Conservation (phyloP, 129 eudicot genomes). For the Deinandra increscens region DNA sequence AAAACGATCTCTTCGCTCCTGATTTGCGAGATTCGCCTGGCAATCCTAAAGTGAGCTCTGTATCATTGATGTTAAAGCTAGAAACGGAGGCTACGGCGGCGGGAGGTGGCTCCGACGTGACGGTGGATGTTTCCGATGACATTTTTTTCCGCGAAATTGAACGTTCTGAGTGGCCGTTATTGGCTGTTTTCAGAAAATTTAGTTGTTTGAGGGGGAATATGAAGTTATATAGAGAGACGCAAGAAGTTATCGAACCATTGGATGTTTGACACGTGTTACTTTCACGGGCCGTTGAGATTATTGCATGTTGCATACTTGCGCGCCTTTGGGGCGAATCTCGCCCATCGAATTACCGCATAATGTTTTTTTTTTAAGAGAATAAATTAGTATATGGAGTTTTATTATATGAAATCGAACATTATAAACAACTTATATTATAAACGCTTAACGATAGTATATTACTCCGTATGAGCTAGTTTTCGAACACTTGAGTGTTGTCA, state of each 20-base stretch:
- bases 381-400: too few species aligned
- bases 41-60: conserved; percentile 74
- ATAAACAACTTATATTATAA: too few species aligned
- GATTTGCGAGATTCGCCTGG: conserved; percentile 56
- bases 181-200: conserved; percentile 20
- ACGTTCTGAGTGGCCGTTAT: conserved; percentile 7
- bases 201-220: conserved; percentile 11
- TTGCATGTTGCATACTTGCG: too few species aligned
- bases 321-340: too few species aligned
- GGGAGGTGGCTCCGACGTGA: conserved; percentile 35
- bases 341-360: too few species aligned
- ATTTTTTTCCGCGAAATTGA: conserved; percentile 17
- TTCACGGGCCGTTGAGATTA: too few species aligned
- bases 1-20: conserved; percentile 48
- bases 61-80: conserved; percentile 43
- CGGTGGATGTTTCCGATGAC: conserved; percentile 23
- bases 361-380: too few species aligned
- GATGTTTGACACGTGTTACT: too few species aligned
- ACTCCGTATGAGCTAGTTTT: too few species aligned
- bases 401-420: too few species aligned
- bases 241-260: conserved; percentile 21
- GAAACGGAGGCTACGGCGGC: conserved; percentile 10
- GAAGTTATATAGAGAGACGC: conserved; percentile 25
- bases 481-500: too few species aligned
- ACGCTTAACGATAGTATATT: too few species aligned